phyloP scores from a whole-genome alignment of 2,329 filamentous ascomycete species.

The Hypoxylon sp. region DNA sequence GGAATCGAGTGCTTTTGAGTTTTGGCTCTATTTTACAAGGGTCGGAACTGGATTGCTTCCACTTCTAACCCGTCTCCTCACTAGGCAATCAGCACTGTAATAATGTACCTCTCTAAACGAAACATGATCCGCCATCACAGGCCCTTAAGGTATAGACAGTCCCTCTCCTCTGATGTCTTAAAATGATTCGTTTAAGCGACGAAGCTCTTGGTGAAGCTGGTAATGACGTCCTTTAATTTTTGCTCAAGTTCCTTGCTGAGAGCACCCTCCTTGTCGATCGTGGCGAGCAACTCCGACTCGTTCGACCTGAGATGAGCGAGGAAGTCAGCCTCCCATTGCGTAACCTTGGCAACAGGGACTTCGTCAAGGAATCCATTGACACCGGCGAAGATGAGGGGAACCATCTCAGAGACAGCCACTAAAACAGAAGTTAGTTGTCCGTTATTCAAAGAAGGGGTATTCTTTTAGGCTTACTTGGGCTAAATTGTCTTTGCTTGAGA shows the following conservation, averaged over 20 bases:
- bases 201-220: conserved; percentile 95
- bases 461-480: no score
- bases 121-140: conserved; percentile 52
- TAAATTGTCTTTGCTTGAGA: conserved; percentile 99
- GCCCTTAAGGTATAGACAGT: conserved; percentile 58
- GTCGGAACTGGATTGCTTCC: conserved; percentile 57
- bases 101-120: conserved; percentile 58
- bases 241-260: conserved; percentile 93
- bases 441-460: no score
- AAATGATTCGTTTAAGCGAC: conserved; percentile 58
- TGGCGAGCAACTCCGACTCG: conserved; percentile 82
- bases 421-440: no score
- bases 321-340: conserved; percentile 95
- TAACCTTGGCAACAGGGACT: conserved; percentile 90
- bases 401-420: conserved; percentile 99
- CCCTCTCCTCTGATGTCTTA: conserved; percentile 45
- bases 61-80: conserved; percentile 56
- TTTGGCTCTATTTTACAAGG: conserved; percentile 71
- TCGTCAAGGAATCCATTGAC: conserved; percentile 94
- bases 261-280: conserved; percentile 94
- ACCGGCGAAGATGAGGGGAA: conserved; percentile 98
- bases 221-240: conserved; percentile 79
- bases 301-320: conserved; percentile 90
- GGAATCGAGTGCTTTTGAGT: conserved; percentile 70
- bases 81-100: conserved; percentile 57